Evolutionary conservation across 208 protist genomes (phyloP).

Genomic region (Wallacemonas sp.): DNA sequence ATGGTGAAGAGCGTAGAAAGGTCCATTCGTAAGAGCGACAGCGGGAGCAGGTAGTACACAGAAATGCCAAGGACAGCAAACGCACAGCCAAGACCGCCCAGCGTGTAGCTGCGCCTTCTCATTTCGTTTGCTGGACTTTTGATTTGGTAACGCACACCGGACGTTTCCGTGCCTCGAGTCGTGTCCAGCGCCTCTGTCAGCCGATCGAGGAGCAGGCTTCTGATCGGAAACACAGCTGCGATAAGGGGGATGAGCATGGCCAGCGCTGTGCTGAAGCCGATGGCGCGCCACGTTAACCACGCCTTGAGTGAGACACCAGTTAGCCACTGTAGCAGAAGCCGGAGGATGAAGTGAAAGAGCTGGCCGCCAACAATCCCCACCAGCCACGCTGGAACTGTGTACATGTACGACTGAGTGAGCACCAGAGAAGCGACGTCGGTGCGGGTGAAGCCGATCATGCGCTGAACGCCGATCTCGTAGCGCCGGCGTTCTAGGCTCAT

Average conservation of each 20-base stretch:
- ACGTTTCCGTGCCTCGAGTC: conserved; percentile 23
- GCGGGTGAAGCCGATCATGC: conserved; percentile 88
- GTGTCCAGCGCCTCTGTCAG: conserved; percentile 88
- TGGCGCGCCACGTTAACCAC: conserved; percentile 24
- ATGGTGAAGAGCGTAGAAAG: conserved; percentile 89
- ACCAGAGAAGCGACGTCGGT: conserved; percentile 47
- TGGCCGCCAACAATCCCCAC: conserved; percentile 76
- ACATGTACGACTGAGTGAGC: conserved; percentile 59
- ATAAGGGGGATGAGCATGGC: conserved; percentile 84
- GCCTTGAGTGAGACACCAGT: conserved; percentile 31
- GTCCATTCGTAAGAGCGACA: conserved; percentile 84
- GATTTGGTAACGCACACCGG: conserved; percentile 78
- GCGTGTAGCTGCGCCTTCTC: conserved; percentile 21
- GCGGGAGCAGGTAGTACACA: conserved; percentile 93
- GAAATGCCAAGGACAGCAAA: conserved; percentile 63
- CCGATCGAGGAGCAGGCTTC: conserved; percentile 48
- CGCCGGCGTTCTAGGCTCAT: conserved; percentile 89
- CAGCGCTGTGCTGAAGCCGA: conserved; percentile 67
- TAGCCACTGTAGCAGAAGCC: conserved; percentile 23
- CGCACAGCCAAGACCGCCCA: conserved; percentile 51
- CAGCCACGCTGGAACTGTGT: conserved; percentile 78
- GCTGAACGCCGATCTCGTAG: conserved; percentile 93
- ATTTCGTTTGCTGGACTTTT: neutral
- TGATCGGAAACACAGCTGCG: conserved; percentile 87
- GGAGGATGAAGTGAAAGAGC: conserved; percentile 37